phyloP scores from a whole-genome alignment of 768 basidiomycete genomes.

The Panellus pusillus region DNA sequence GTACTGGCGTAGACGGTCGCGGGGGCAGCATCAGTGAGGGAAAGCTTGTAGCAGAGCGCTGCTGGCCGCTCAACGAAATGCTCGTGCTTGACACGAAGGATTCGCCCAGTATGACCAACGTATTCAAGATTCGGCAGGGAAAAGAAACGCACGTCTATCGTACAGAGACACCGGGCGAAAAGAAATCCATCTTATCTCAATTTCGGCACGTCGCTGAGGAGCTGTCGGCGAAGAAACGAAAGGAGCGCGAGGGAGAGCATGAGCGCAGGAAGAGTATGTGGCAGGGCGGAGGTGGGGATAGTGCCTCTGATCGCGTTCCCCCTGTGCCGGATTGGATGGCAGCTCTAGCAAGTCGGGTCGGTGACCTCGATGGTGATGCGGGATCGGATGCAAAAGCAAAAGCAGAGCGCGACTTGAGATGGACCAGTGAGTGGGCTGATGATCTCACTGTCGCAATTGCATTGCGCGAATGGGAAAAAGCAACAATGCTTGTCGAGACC shows the following conservation, averaged over 20 bases:
- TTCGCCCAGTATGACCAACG: constrained; percentile 95
- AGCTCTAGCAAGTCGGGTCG: constrained; percentile 57
- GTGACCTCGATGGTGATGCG: constrained; percentile 45
- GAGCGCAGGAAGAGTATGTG: constrained; percentile 82
- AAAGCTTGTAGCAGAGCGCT: constrained; percentile 88
- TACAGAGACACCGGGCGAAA: constrained; percentile 78
- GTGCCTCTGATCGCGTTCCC: constrained; percentile 42
- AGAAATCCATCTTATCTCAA: constrained; percentile 79
- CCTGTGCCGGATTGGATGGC: constrained; percentile 77
- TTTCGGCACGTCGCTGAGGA: constrained; percentile 95
- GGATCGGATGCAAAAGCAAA: constrained; percentile 65
- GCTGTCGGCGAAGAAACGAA: constrained; percentile 80
- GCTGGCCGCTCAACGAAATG: constrained; percentile 93
- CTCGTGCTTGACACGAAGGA: constrained; percentile 96
- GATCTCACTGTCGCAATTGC: constrained; percentile 90
- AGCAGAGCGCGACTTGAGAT: constrained; percentile 79
- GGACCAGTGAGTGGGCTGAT: constrained; percentile 89
- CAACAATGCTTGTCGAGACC: constrained; percentile 81
- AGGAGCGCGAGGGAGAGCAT: constrained; percentile 92
- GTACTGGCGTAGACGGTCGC: constrained; percentile 39
- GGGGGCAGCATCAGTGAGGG: constrained; percentile 55
- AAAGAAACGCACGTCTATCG: constrained; percentile 96
- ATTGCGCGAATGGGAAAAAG: constrained; percentile 83
- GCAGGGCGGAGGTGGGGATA: constrained; percentile 47
- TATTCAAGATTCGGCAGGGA: constrained; percentile 90